These are phyloP conservation scores for Sarocladium oryzae DNA, from an alignment of 2,329 filamentous ascomycete genomes.

Conservation along the genomic window DNA sequence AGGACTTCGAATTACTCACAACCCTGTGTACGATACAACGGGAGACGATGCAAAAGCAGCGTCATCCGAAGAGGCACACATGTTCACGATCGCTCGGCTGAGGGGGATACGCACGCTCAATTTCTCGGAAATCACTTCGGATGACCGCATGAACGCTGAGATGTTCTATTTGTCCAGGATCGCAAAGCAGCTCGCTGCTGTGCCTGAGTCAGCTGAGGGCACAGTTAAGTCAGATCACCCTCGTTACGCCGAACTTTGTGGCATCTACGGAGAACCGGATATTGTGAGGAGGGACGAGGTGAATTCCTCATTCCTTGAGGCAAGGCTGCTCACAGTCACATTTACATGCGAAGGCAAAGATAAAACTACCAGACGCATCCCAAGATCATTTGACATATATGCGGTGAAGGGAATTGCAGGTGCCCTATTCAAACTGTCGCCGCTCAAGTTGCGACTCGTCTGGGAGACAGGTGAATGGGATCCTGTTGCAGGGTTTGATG, in stretches of 20 bases:
- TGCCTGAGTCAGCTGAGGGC: conserved; percentile 44
- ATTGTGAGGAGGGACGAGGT: conserved; percentile 51
- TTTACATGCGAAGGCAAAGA: conserved; percentile 29
- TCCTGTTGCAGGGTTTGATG: conserved; percentile 59
- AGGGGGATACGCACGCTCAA: conserved; percentile 63
- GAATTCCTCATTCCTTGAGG: conserved; percentile 76
- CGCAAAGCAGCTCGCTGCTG: conserved; percentile 62
- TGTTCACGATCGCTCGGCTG: conserved; percentile 77
- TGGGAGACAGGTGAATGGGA: conserved; percentile 94
- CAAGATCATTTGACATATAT: conserved; percentile 74
- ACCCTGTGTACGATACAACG: conserved; percentile 67
- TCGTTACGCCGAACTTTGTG: conserved; percentile 68
- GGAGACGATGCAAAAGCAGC: conserved; percentile 28
- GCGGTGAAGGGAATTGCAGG: conserved; percentile 72
- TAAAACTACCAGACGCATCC: conserved; percentile 47
- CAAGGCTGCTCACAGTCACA: conserved; percentile 63
- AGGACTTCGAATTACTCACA: conserved; percentile 74
- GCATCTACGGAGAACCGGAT: conserved; percentile 65
- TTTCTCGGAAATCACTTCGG: conserved; percentile 61
- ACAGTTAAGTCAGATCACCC: conserved; percentile 59
- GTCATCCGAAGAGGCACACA: conserved; percentile 69
- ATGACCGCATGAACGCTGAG: conserved; percentile 81
- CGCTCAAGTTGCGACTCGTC: conserved; percentile 59
- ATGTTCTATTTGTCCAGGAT: conserved; percentile 89
- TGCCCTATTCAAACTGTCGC: conserved; percentile 58